Percentiles rank a stretch among this genome's conserved stretches.
Evolutionary conservation across 768 basidiomycete genomes (phyloP).

Genomic region (Pholiota conissans): DNA sequence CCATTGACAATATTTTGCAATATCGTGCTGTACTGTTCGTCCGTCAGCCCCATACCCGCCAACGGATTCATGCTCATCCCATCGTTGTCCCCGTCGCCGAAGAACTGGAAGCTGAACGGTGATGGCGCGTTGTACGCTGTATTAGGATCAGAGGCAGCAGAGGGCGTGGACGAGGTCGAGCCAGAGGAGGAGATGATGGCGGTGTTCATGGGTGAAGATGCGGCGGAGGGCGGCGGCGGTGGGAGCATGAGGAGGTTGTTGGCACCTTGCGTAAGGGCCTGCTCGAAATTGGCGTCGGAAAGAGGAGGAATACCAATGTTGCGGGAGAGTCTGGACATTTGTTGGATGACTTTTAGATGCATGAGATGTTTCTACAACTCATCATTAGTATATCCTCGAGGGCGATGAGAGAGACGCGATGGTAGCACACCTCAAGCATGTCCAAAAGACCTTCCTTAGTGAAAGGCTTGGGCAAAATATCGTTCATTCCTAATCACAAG

Average conservation of each 20-base stretch:
- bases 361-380: constrained; percentile 72
- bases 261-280: constrained; percentile 39
- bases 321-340: constrained; percentile 66
- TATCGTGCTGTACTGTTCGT: constrained; percentile 84
- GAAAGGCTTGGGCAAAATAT: constrained; percentile 95
- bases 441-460: constrained; percentile 89
- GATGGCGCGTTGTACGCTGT: constrained; percentile 11
- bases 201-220: constrained; percentile 5
- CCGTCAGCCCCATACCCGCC: constrained; percentile 83
- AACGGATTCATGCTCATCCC: constrained; percentile 66
- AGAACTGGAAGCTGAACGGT: constrained; percentile 25
- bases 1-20: constrained; percentile 70
- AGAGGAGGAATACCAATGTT: constrained; percentile 67
- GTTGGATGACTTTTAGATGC: constrained; percentile 84
- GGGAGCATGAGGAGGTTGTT: constrained; percentile 17
- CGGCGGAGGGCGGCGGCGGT: not conserved
- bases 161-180: not conserved
- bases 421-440: constrained; percentile 76
- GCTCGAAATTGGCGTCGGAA: constrained; percentile 52
- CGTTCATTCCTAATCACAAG: constrained; percentile 76
- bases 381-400: not conserved
- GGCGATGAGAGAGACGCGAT: not conserved
- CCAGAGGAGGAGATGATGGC: constrained; percentile 12
- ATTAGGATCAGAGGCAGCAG: not conserved
- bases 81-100: constrained; percentile 44